Conservation (phyloP, 1,284 basidiomycete species). For the Bjerkandera adusta region DNA sequence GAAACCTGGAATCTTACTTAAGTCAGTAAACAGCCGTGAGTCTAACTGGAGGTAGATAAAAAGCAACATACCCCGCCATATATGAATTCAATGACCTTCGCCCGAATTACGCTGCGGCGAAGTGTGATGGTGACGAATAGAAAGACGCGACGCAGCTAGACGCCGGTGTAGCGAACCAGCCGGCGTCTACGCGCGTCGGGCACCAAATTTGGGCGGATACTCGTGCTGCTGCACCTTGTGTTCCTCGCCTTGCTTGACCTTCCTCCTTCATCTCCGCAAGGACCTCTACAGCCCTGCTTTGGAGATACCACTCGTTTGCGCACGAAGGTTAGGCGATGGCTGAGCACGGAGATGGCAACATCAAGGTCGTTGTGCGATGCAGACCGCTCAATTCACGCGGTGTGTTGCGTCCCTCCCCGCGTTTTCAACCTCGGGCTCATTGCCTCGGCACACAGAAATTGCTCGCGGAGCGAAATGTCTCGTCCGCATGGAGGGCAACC, state of each 20-base stretch:
- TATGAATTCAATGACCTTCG: too few relatives aligned
- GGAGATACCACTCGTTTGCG: background rate
- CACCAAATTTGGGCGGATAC: conserved; percentile 5
- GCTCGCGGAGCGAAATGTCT: conserved; percentile 89
- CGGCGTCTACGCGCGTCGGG: conserved; percentile 12
- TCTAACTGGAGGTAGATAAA: too few relatives aligned
- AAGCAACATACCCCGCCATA: too few relatives aligned
- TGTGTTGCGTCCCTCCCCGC: conserved; percentile 37
- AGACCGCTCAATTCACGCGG: conserved; percentile 92
- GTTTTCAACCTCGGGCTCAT: conserved; percentile 3
- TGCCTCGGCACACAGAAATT: conserved; percentile 57
- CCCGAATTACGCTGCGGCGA: too few relatives aligned
- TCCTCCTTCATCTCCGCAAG: background rate
- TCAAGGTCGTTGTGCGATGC: conserved; percentile 96
- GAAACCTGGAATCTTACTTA: too few relatives aligned
- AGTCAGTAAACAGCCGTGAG: too few relatives aligned
- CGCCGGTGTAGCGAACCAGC: background rate
- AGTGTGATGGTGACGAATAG: background rate
- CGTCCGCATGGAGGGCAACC: conserved; percentile 90
- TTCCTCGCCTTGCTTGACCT: background rate
- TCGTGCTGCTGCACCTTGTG: conserved; percentile 8
- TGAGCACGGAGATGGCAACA: conserved; percentile 79
- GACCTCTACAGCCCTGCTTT: background rate
- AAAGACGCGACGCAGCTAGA: background rate
- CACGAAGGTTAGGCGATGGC: conserved; percentile 42